Conservation (phyloP, 208 protist genomes). For the Acanthamoeba castellanii region DNA sequence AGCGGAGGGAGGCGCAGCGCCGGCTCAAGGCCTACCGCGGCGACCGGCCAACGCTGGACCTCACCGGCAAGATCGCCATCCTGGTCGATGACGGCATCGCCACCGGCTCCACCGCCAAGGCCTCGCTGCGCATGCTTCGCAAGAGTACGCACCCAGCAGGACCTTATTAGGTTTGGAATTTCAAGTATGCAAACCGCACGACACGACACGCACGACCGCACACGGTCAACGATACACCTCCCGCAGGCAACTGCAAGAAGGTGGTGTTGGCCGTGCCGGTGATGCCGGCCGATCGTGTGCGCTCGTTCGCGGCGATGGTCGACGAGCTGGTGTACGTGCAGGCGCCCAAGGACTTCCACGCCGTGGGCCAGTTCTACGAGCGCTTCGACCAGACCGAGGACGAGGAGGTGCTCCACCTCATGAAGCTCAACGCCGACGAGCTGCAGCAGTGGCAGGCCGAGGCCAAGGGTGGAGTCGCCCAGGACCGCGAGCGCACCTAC, state of each 20-base stretch:
- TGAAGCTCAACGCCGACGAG: slow-evolving; percentile 33
- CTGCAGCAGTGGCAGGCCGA: not conserved
- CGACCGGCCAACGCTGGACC: slow-evolving; percentile 44
- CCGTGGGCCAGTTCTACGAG: slow-evolving; percentile 77
- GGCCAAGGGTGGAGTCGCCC: not conserved
- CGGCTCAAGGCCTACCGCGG: slow-evolving; percentile 66
- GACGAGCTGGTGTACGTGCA: slow-evolving; percentile 70
- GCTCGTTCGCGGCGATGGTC: slow-evolving; percentile 16
- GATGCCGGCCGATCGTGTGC: slow-evolving; percentile 60
- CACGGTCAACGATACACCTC: no score
- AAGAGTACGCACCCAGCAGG: not conserved
- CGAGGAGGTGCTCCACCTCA: slow-evolving; percentile 73
- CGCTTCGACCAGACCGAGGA: slow-evolving; percentile 79
- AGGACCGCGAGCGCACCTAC: not conserved
- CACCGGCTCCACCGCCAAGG: slow-evolving; percentile 76
- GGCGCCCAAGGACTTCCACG: slow-evolving; percentile 56
- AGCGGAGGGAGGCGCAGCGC: slow-evolving; percentile 70
- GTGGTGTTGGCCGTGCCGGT: slow-evolving; percentile 76
- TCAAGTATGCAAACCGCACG: no score
- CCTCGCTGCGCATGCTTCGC: slow-evolving; percentile 59
- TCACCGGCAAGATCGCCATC: slow-evolving; percentile 74
- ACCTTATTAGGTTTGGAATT: no score
- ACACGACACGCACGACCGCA: not conserved
- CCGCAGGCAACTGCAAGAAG: not conserved
- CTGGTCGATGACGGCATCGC: slow-evolving; percentile 82